Percentiles rank a stretch among this genome's conserved stretches.
These are phyloP conservation scores for Iberis pinnata DNA, from an alignment of 345 rosid genomes.

Conservation along the genomic window DNA sequence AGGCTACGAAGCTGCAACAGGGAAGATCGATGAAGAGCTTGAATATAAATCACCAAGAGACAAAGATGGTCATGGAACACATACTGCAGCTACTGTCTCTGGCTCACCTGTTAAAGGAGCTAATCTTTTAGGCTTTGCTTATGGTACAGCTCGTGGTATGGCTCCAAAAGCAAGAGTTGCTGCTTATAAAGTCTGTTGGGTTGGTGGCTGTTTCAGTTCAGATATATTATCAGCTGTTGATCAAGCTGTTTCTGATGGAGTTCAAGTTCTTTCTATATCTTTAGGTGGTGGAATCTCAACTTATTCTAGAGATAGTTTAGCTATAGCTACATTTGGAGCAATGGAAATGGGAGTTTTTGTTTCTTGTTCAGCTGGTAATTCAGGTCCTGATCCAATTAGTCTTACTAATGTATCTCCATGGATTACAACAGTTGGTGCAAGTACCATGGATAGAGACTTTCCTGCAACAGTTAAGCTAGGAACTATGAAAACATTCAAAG, in stretches of 20 bases:
- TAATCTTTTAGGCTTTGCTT: conserved; percentile 59
- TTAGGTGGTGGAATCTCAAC: conserved; percentile 73
- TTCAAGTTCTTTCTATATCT: conserved; percentile 60
- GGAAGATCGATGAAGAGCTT: conserved; percentile 43
- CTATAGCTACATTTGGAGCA: conserved; percentile 74
- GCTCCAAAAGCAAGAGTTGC: conserved; percentile 70
- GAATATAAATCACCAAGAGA: conserved; percentile 77
- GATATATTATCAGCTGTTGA: conserved; percentile 73
- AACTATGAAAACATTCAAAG: conserved; percentile 30
- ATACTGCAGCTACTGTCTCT: conserved; percentile 72
- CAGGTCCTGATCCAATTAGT: conserved; percentile 59
- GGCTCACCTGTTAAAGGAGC: conserved; percentile 58
- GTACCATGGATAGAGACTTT: conserved; percentile 71
- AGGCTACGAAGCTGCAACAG: conserved; percentile 62
- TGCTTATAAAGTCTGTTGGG: conserved; percentile 74
- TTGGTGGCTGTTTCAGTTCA: conserved; percentile 62
- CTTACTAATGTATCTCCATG: conserved; percentile 75
- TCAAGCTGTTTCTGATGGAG: conserved; percentile 70
- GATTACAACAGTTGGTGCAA: conserved; percentile 77
- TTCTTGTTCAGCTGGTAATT: conserved; percentile 69
- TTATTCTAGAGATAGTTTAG: conserved; percentile 47
- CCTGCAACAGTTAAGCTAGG: conserved; percentile 57
- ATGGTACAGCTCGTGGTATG: conserved; percentile 76
- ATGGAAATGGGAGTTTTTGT: conserved; percentile 82
- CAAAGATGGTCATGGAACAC: conserved; percentile 75